Percentiles rank a stretch among this genome's conserved stretches.
Evolutionary conservation across 331 rosid genomes (phyloP).

Genomic region (Quercus phellos): DNA sequence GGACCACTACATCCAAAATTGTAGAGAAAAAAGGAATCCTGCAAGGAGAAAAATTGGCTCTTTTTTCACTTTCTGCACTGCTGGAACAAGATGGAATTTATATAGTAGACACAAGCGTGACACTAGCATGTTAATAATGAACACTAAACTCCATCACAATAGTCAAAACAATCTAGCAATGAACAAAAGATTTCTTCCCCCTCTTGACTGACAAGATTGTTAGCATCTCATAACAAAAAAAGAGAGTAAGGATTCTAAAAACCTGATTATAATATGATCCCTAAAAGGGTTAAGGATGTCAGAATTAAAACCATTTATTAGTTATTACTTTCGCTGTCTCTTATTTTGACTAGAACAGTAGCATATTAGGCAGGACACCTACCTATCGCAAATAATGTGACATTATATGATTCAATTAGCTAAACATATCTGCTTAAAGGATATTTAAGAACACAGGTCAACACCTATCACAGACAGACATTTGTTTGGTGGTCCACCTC

Average conservation of each 20-base stretch:
- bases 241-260: no score
- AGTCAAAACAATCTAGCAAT: background rate
- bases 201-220: background rate
- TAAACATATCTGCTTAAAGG: background rate
- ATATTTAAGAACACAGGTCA: background rate
- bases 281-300: no score
- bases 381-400: background rate
- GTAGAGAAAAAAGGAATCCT: constrained; percentile 4
- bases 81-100: background rate
- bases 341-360: background rate
- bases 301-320: background rate
- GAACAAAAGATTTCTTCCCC: background rate
- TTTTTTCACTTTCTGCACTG: background rate
- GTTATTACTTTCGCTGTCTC: background rate
- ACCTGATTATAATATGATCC: no score
- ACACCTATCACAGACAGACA: background rate
- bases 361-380: background rate
- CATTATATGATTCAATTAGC: background rate
- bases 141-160: background rate
- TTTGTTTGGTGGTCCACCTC: background rate
- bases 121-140: background rate
- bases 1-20: background rate
- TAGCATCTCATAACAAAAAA: background rate
- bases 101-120: background rate
- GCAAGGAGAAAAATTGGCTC: constrained; percentile 1